Evolutionary conservation across 2,329 filamentous ascomycete genomes (phyloP).

Genomic region (Ophiocordyceps camponoti-floridani): DNA sequence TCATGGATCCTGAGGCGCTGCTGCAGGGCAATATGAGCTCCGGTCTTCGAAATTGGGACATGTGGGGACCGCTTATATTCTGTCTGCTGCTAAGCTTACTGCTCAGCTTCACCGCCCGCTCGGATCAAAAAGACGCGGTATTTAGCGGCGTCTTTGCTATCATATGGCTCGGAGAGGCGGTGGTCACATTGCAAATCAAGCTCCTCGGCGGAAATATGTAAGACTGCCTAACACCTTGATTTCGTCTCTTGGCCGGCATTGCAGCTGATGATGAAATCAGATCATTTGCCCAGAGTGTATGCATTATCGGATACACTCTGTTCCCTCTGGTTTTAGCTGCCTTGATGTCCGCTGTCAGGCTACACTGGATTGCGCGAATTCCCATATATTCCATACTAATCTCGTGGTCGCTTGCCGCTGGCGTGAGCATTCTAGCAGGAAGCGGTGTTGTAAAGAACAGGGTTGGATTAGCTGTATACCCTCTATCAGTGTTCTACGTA

Average conservation of each 20-base stretch:
- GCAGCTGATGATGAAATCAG: conserved; percentile 26
- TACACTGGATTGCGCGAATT: conserved; percentile 68
- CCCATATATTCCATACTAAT: conserved; percentile 82
- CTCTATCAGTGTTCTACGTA: conserved; percentile 87
- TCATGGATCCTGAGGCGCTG: conserved; percentile 44
- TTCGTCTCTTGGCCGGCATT: background rate
- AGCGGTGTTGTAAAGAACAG: conserved; percentile 92
- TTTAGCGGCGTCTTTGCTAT: conserved; percentile 95
- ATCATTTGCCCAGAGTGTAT: conserved; percentile 93
- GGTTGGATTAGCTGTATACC: conserved; percentile 85
- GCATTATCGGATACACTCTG: conserved; percentile 95
- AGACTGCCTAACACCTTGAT: conserved; percentile 18
- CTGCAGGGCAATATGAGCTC: conserved; percentile 65
- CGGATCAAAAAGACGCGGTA: conserved; percentile 69
- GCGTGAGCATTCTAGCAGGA: conserved; percentile 87
- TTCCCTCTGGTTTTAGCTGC: conserved; percentile 93
- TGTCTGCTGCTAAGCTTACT: conserved; percentile 77
- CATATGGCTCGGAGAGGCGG: conserved; percentile 91
- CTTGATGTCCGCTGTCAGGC: conserved; percentile 64
- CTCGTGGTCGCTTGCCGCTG: conserved; percentile 84
- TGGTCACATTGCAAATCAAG: conserved; percentile 97
- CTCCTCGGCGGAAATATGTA: conserved; percentile 93
- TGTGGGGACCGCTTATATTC: conserved; percentile 94
- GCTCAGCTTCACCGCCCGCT: conserved; percentile 63
- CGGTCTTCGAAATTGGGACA: conserved; percentile 87